Conservation (phyloP, 2,329 filamentous ascomycete species). For the Xylaria sp. region DNA sequence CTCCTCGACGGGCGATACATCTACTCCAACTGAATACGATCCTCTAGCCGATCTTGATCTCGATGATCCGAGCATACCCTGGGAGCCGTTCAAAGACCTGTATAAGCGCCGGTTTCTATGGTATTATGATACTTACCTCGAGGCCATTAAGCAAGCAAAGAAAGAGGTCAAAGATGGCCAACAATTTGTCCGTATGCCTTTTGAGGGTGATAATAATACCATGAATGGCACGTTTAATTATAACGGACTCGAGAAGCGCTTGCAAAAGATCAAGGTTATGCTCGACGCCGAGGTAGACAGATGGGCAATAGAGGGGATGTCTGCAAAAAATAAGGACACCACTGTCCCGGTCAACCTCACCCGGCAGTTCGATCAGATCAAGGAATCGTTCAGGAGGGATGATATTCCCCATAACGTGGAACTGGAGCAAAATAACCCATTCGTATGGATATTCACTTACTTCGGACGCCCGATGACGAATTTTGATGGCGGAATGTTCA, state of each 20-base stretch:
- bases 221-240: constrained; percentile 94
- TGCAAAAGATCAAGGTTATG: constrained; percentile 73
- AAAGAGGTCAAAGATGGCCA: constrained; percentile 71
- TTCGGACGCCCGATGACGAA: constrained; percentile 94
- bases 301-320: constrained; percentile 77
- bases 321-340: constrained; percentile 70
- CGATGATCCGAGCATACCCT: constrained; percentile 66
- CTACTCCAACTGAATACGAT: constrained; percentile 49
- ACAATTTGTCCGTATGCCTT: constrained; percentile 83
- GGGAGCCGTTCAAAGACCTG: constrained; percentile 89
- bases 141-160: constrained; percentile 73
- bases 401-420: constrained; percentile 79
- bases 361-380: constrained; percentile 85
- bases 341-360: constrained; percentile 84
- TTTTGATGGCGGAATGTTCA: constrained; percentile 89
- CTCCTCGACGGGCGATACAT: constrained; percentile 59
- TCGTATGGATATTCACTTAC: constrained; percentile 88
- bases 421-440: constrained; percentile 84
- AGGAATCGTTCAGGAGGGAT: constrained; percentile 76
- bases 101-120: constrained; percentile 93
- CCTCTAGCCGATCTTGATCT: constrained; percentile 46
- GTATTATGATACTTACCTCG: constrained; percentile 91
- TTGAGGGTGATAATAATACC: constrained; percentile 78
- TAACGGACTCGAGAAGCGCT: constrained; percentile 73
- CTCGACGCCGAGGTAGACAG: constrained; percentile 75